Conservation (phyloP, 768 basidiomycete genomes). For the Amanita rubescens region DNA sequence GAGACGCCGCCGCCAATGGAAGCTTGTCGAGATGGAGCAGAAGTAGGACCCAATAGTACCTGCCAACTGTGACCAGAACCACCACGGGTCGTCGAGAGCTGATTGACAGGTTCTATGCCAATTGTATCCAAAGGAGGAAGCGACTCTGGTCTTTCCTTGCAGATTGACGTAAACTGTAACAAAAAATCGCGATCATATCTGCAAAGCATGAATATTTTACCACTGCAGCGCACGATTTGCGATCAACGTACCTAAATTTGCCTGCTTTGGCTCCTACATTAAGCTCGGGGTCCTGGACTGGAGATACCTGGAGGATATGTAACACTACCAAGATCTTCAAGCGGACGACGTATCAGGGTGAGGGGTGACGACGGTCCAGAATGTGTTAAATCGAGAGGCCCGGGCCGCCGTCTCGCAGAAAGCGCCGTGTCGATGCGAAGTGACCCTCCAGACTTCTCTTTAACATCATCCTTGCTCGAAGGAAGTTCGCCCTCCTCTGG, state of each 20-base stretch:
- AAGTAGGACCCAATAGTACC: conserved; percentile 35
- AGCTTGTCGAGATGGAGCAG: too few species aligned
- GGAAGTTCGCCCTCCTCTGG: too few species aligned
- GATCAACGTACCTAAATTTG: too few species aligned
- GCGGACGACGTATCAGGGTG: conserved; percentile 75
- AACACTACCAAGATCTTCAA: conserved; percentile 73
- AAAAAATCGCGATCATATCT: too few species aligned
- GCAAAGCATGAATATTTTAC: neutral
- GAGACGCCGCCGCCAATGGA: conserved; percentile 38
- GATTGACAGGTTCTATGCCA: conserved; percentile 76
- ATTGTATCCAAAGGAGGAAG: conserved; percentile 87
- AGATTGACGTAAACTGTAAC: conserved; percentile 90
- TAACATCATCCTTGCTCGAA: too few species aligned
- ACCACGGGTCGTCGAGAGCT: conserved; percentile 50
- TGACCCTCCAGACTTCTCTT: too few species aligned
- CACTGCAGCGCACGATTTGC: neutral
- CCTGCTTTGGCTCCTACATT: conserved; percentile 76
- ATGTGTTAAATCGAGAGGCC: too few species aligned
- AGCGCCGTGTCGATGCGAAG: conserved; percentile 64
- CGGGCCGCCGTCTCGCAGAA: too few species aligned
- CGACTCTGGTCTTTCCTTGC: conserved; percentile 90
- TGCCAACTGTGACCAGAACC: conserved; percentile 57
- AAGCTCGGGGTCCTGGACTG: conserved; percentile 80
- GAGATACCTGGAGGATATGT: too few species aligned
- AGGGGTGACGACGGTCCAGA: conserved; percentile 62